A percentile compares a stretch with the other conserved stretches of the same genome.
Conservation (phyloP, 371 early-diverging fungal genomes). For the Mucor saturninus region DNA sequence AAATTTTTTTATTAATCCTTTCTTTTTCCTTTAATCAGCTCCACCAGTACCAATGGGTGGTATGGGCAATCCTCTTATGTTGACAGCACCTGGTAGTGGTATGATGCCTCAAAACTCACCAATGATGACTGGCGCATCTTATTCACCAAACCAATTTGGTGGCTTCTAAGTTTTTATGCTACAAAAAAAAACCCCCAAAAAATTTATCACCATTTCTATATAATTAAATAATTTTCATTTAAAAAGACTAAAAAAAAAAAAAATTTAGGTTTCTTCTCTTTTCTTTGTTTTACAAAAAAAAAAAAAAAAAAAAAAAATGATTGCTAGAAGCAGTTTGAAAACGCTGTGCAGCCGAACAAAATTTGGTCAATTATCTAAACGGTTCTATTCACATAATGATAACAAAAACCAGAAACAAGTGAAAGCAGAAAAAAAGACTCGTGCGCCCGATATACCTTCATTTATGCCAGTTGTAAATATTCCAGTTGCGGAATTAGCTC, state of each 20-base stretch:
- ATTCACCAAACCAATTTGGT: conserved; percentile 27
- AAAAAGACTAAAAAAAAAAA: conserved; percentile 1
- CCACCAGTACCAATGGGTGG: conserved; percentile 41
- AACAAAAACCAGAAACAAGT: conserved; percentile 9
- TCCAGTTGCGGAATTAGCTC: conserved; percentile 50
- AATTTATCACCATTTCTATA: conserved; percentile 2
- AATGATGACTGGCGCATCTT: conserved; percentile 49
- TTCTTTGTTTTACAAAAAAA: conserved; percentile 3
- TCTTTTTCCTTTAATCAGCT: conserved; percentile 15
- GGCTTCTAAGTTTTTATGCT: conserved; percentile 17
- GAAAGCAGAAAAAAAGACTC: conserved; percentile 7
- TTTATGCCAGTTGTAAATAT: conserved; percentile 51
- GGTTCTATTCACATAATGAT: background rate
- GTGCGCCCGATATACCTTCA: conserved; percentile 20
- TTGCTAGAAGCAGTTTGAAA: conserved; percentile 9
- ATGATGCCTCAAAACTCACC: conserved; percentile 51
- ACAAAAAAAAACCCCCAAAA: background rate
- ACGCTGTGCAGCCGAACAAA: conserved; percentile 3
- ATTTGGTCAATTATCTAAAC: background rate
- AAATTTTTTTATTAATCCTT: background rate
- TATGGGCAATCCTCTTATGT: conserved; percentile 72
- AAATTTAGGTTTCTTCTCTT: background rate
- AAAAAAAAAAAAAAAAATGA: conserved; percentile 5
- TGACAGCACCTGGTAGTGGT: conserved; percentile 52
- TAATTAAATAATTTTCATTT: background rate